A percentile compares a stretch with the other conserved stretches of the same genome.
phyloP scores from a whole-genome alignment of 495 filamentous ascomycete genomes.

The Xylaria intraflava region DNA sequence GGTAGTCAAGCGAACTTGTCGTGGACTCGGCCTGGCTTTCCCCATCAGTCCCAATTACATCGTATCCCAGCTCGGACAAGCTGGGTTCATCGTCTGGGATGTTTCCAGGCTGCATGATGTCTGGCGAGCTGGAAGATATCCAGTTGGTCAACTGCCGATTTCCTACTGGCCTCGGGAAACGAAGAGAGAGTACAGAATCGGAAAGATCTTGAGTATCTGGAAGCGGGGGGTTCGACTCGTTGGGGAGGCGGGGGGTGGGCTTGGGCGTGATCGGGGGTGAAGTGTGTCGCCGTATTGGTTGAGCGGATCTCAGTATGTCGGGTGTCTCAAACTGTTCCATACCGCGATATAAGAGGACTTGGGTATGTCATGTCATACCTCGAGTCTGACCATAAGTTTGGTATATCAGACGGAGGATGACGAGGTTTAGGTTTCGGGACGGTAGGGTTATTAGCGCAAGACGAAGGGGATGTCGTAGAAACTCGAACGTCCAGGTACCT shows the following conservation, averaged over 20 bases:
- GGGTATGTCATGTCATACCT: constrained; percentile 31
- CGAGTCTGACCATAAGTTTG: constrained; percentile 20
- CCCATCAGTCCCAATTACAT: constrained; percentile 47
- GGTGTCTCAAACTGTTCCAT: constrained; percentile 37
- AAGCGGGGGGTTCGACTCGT: constrained; percentile 12
- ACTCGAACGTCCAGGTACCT: not conserved
- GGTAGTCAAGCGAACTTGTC: constrained; percentile 43
- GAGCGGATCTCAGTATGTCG: constrained; percentile 22
- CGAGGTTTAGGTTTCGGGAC: constrained; percentile 11
- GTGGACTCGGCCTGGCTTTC: constrained; percentile 40
- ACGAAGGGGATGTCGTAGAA: not conserved
- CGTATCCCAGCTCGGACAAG: constrained; percentile 52
- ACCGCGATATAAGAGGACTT: constrained; percentile 30
- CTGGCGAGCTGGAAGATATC: constrained; percentile 44
- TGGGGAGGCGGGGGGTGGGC: constrained; percentile 7
- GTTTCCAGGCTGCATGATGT: constrained; percentile 40
- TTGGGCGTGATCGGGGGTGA: not conserved
- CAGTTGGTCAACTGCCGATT: constrained; percentile 45
- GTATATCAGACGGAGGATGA: constrained; percentile 22
- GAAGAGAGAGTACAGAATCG: constrained; percentile 35
- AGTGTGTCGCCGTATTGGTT: constrained; percentile 3
- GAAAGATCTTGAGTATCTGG: constrained; percentile 16
- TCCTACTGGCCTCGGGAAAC: constrained; percentile 44
- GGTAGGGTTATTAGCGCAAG: not conserved
- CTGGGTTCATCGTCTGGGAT: constrained; percentile 35